Base-by-base conservation (phyloP, 148 eudicot species). In the Vaccinium myrtillus region DNA sequence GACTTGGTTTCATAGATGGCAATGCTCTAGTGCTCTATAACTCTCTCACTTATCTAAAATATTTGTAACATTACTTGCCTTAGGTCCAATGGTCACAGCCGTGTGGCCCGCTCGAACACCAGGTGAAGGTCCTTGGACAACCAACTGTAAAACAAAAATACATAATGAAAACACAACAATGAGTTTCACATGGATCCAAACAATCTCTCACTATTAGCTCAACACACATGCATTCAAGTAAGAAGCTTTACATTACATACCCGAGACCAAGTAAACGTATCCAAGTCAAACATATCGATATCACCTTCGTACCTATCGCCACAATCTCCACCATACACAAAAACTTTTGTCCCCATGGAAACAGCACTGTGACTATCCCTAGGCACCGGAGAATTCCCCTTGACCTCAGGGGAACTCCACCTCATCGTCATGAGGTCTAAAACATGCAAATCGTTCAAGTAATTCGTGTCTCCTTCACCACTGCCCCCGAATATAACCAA, bases 101-200 rank as follows among this genome's bases (percentile, higher is more conserved):
- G 94, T 91, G 87, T 96, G 99, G 80, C 99, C 99, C 19, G 99
- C 99, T 87, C 99, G 90, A 81, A 90, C 90, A 86, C 97, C 92
- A 59, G 99, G 99, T 10, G 92, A 91, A 75, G 92, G 80, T 80
- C 98, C 98, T 63, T 55, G 87, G 83, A 87, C 86, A 55, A 78
- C 89, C 86, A 93, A 77, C 98, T 94, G 85, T 23, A 11, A 53
- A 84, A 49, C 70, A 59, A 50, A 61, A 48, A 83, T 6, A 65
- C 65, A 63, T 18, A 83, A 83, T 39, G 19, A 50, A 6, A 14
- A 82, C 48, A 43, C 30, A 75, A 65, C 19, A 43, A 19, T 80
- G 56, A 67, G 77, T 36, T 46, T 16, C 27, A 32, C 61, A 27
- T 55, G n/a, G 3, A 46, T 49, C 16, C 23, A 81, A 49, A n/a